Evolutionary conservation across 768 basidiomycete genomes (phyloP).

Genomic region (Hericium rajendrae): DNA sequence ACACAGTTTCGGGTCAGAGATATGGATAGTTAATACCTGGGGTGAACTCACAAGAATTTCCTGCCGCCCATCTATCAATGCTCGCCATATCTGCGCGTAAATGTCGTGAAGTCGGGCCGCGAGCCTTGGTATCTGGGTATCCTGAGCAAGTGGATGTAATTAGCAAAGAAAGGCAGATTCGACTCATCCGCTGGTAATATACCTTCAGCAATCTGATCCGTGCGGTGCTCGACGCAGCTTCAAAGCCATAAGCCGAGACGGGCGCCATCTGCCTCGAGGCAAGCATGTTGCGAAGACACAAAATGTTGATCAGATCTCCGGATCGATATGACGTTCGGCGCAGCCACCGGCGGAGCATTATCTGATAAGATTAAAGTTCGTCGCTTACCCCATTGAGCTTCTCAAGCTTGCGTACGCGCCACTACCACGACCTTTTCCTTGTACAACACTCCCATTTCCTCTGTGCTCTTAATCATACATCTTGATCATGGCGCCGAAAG

Average conservation of each 20-base stretch:
- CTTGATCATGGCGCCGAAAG: slow-evolving; percentile 57
- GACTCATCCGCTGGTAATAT: too few species aligned
- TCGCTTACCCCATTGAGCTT: not conserved
- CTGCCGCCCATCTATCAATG: not conserved
- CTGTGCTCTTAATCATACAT: not conserved
- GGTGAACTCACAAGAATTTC: not conserved
- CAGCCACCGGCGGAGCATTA: not conserved
- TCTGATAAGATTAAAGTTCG: slow-evolving; percentile 11
- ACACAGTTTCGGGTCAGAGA: not conserved
- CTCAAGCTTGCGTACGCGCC: not conserved
- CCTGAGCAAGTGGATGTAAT: too few species aligned
- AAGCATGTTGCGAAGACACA: not conserved
- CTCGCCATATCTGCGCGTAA: too few species aligned
- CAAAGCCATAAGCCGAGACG: not conserved
- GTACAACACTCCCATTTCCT: not conserved
- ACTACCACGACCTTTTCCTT: not conserved
- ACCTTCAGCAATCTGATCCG: too few species aligned
- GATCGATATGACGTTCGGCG: not conserved
- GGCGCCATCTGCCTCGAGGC: not conserved
- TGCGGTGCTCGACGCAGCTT: too few species aligned
- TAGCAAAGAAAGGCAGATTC: too few species aligned
- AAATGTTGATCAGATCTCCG: not conserved
- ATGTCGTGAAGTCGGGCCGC: too few species aligned
- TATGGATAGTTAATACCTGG: not conserved
- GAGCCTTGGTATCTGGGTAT: too few species aligned